Evolutionary conservation across 2,329 filamentous ascomycete genomes (phyloP), one percentile per base, ranked within the genome.

Genomic region (Paracoccidioides brasiliensis): DNA sequence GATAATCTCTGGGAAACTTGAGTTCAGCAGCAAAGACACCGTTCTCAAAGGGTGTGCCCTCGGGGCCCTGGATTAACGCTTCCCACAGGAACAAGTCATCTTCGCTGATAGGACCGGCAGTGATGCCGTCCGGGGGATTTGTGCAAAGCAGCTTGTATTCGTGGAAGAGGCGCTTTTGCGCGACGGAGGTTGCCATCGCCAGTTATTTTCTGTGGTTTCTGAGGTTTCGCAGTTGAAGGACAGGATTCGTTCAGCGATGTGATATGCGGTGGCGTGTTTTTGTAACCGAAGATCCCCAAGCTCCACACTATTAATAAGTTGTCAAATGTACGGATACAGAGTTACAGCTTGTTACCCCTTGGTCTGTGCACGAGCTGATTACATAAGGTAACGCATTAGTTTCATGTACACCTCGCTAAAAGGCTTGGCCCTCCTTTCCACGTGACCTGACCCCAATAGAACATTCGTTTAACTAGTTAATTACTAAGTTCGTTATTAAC

Each of bases 1-100:
- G 93, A 67, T 98, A 98, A 72, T 98, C 93, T 68, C 87, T 88
- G 5, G 93, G 91, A 67, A 98, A 98, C 66, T 85, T 90, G 64
- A 98, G 81, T 72, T 95, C 90, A 32, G 93, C 93, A 44, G 90
- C 89, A 70, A 97, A 98, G 57, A 98, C 83, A 54, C 93, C 93
- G 57, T 90, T 91, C 76, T 95, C 91, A 65, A 95, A 98, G 0
- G 93, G 93, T 1, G 93, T 98, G 59, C 86, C 93, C 67, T 95
- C 90, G 10, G 93, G 93, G 0, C 93, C 93, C 72, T 95, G 86
- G 66, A 98, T 97, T 59, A 97, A 76, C 7, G 90, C 93, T 75
- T 98, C 93, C 93, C 93, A 98, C 66, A 88, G 78, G 65, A 96
- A 87, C 68, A 97, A 84, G 75, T 98, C 90, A 70, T 97, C 93